Percentiles rank a stretch among this genome's conserved stretches.
phyloP scores from a whole-genome alignment of 208 protist species.

The Acanthamoeba lugdunensis region DNA sequence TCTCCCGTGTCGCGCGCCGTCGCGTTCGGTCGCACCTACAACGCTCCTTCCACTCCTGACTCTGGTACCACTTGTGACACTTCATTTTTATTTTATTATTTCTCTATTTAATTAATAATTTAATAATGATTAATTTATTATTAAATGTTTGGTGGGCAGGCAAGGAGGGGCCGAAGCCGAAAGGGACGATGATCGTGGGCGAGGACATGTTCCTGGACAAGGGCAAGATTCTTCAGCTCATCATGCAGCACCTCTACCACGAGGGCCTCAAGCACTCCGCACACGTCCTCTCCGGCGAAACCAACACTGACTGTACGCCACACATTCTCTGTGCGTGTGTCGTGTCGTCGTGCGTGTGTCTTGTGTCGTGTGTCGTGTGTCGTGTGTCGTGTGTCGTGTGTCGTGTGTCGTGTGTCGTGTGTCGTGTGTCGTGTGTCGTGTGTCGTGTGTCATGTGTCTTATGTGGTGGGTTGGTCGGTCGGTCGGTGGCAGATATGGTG shows the following conservation, averaged over 20 bases:
- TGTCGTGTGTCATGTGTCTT: not conserved
- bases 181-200: not conserved
- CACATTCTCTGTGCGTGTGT: not conserved
- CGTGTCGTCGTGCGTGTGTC: not conserved
- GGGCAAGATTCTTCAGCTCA: conserved; percentile 40
- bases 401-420: not conserved
- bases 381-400: not conserved
- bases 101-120: not conserved
- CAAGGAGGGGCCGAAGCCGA: not conserved
- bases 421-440: not conserved
- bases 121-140: conserved; percentile 1
- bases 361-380: not conserved
- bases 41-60: not conserved
- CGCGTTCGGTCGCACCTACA: conserved; percentile 25
- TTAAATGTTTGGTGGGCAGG: too few relatives aligned
- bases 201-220: conserved; percentile 15
- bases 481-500: not conserved
- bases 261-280: conserved; percentile 41
- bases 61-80: not conserved
- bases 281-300: not conserved
- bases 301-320: not conserved
- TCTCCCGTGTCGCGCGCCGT: not conserved
- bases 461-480: not conserved
- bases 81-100: not conserved
- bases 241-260: conserved; percentile 45